Percentiles rank a stretch among this genome's conserved stretches.
Evolutionary conservation across 768 basidiomycete species (phyloP).

Genomic region (Phylloporus scabripes): DNA sequence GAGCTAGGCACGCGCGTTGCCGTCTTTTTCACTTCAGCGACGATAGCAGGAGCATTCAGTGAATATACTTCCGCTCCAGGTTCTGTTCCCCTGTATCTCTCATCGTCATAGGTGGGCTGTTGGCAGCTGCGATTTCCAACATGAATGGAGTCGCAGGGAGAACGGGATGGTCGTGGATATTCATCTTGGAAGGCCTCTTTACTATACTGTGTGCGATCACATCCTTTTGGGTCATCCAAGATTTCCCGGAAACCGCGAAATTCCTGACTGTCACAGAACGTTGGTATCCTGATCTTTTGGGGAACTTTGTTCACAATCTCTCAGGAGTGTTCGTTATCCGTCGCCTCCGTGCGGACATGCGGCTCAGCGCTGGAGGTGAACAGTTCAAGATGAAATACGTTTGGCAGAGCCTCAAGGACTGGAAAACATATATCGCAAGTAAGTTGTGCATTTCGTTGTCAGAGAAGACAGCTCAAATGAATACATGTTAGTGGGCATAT

Average conservation of each 20-base stretch:
- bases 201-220: no score
- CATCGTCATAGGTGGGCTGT: no score
- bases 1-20: conserved; percentile 71
- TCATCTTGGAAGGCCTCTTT: no score
- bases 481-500: conserved; percentile 50
- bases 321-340: conserved; percentile 59
- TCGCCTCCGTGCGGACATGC: conserved; percentile 59
- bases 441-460: conserved; percentile 25
- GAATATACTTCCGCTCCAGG: conserved; percentile 21
- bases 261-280: conserved; percentile 65
- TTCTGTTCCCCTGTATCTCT: no score
- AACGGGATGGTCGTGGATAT: no score
- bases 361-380: conserved; percentile 59
- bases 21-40: conserved; percentile 77
- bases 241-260: no score
- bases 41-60: conserved; percentile 75
- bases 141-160: no score
- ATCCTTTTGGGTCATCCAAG: no score
- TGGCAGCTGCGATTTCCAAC: no score
- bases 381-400: no score
- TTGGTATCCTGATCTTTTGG: conserved; percentile 21
- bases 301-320: not conserved
- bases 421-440: conserved; percentile 74
- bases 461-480: conserved; percentile 1
- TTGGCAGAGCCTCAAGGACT: conserved; percentile 56